These are phyloP conservation scores for Chenopodium suecicum DNA, from an alignment of 148 eudicot genomes.

Conservation along the genomic window DNA sequence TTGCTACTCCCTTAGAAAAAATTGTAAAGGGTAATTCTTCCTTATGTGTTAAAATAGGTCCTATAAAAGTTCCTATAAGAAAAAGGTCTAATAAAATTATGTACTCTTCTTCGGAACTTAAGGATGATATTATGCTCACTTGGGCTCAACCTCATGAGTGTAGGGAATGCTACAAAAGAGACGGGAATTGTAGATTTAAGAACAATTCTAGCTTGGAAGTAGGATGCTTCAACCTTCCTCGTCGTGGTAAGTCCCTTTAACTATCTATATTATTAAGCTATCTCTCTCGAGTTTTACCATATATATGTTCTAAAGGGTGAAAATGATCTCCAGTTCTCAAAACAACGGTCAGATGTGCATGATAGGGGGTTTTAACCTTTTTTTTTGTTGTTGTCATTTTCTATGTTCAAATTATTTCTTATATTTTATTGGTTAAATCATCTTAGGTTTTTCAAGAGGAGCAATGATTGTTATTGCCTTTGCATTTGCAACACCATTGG, in stretches of 20 bases:
- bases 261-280: background rate
- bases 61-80: conserved; percentile 35
- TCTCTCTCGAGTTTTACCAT: background rate
- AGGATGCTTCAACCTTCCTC: conserved; percentile 34
- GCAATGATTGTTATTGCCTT: conserved; percentile 1
- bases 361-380: no score
- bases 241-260: conserved; percentile 17
- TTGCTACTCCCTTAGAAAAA: conserved; percentile 28
- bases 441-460: conserved; percentile 11
- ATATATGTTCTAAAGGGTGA: background rate
- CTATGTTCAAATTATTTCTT: no score
- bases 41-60: conserved; percentile 27
- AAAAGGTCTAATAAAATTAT: conserved; percentile 13
- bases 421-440: background rate
- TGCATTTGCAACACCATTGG: conserved; percentile 24
- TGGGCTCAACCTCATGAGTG: conserved; percentile 45
- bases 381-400: no score
- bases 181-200: conserved; percentile 40
- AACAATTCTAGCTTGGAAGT: conserved; percentile 24
- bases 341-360: no score
- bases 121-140: conserved; percentile 34
- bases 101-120: conserved; percentile 35
- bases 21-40: background rate
- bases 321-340: no score
- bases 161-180: conserved; percentile 36